These are phyloP conservation scores for Termitomyces eurrhizus DNA, from an alignment of 768 basidiomycete genomes.

Conservation along the genomic window DNA sequence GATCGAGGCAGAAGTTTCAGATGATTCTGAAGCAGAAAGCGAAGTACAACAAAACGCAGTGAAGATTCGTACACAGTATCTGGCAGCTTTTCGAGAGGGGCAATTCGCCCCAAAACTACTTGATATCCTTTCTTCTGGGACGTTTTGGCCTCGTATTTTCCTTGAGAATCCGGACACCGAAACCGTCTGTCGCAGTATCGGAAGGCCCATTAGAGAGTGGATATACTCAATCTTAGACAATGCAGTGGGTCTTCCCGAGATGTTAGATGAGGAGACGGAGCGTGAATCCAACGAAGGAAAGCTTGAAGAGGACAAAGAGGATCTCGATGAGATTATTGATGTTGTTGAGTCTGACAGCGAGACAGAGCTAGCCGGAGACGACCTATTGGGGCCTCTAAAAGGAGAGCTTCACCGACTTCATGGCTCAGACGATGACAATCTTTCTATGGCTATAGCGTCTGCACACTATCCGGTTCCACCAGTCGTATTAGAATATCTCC, in stretches of 20 bases:
- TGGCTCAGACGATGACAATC: constrained; percentile 30
- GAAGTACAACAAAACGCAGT: constrained; percentile 23
- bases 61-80: constrained; percentile 45
- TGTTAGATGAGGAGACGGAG: constrained; percentile 11
- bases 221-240: constrained; percentile 66
- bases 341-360: constrained; percentile 53
- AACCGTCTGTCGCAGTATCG: constrained; percentile 59
- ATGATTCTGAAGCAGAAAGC: constrained; percentile 14
- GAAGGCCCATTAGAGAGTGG: constrained; percentile 61
- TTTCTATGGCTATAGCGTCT: constrained; percentile 29
- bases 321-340: constrained; percentile 55
- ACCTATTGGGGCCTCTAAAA: constrained; percentile 66
- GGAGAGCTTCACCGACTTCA: constrained; percentile 63
- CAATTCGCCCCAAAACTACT: constrained; percentile 51
- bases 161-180: constrained; percentile 77
- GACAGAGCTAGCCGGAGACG: constrained; percentile 46
- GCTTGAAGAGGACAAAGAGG: constrained; percentile 32
- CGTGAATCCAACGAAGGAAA: constrained; percentile 10
- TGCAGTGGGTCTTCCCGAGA: constrained; percentile 54
- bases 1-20: constrained; percentile 28
- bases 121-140: constrained; percentile 57
- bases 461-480: constrained; percentile 28
- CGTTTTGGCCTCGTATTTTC: constrained; percentile 71
- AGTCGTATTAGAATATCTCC: constrained; percentile 53
- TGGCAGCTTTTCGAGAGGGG: constrained; percentile 62